phyloP scores from a whole-genome alignment of 2,329 filamentous ascomycete species.

The Pochonia chlamydosporia region DNA sequence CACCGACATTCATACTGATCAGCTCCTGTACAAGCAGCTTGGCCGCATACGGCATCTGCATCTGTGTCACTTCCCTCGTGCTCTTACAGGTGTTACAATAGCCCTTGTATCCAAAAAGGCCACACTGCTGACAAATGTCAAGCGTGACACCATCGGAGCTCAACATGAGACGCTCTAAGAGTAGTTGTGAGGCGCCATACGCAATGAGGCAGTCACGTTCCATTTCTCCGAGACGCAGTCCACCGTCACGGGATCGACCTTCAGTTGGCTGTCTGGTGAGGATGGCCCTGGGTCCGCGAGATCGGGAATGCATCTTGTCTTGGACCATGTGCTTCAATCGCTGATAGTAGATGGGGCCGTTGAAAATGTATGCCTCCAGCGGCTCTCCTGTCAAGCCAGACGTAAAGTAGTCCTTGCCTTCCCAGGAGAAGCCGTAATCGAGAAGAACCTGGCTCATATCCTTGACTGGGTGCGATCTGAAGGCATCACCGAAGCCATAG shows the following conservation, averaged over 20 bases:
- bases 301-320: slow-evolving; percentile 97
- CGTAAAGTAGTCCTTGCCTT: slow-evolving; percentile 95
- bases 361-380: slow-evolving; percentile 94
- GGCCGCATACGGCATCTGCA: slow-evolving; percentile 96
- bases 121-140: slow-evolving; percentile 90
- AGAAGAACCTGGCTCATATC: slow-evolving; percentile 85
- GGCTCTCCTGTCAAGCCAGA: slow-evolving; percentile 92
- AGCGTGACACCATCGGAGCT: slow-evolving; percentile 86
- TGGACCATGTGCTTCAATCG: slow-evolving; percentile 99
- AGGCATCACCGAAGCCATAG: slow-evolving; percentile 74
- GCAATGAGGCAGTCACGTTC: slow-evolving; percentile 97
- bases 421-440: slow-evolving; percentile 87
- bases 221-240: slow-evolving; percentile 94
- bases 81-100: slow-evolving; percentile 93
- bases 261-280: slow-evolving; percentile 94
- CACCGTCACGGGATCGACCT: slow-evolving; percentile 86
- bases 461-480: slow-evolving; percentile 80
- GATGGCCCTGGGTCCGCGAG: slow-evolving; percentile 83
- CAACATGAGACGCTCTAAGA: slow-evolving; percentile 91
- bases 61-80: slow-evolving; percentile 76
- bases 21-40: slow-evolving; percentile 95
- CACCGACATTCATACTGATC: slow-evolving; percentile 98
- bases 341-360: slow-evolving; percentile 98
- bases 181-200: slow-evolving; percentile 87
- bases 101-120: slow-evolving; percentile 90